phyloP scores from a whole-genome alignment of 306 rosid genomes.

The Vigna hirtella region DNA sequence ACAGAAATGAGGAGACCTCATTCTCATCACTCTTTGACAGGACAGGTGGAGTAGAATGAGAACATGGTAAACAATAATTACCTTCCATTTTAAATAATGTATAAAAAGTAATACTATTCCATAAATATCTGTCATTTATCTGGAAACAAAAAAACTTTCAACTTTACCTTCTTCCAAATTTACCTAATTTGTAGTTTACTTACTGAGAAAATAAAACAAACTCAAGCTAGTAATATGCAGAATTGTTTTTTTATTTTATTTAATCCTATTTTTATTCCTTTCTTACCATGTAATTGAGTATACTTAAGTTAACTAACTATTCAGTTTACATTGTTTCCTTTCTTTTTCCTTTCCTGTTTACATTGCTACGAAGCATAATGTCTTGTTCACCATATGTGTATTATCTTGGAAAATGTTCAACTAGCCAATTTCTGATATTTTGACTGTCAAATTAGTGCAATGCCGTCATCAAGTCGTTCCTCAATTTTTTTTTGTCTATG shows the following conservation, averaged over 20 bases:
- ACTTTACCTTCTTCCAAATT: conserved; percentile 3
- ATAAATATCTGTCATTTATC: background rate
- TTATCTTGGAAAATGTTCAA: conserved; percentile 21
- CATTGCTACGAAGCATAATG: conserved; percentile 1
- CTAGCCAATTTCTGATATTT: background rate
- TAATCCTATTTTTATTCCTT: background rate
- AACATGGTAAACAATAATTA: background rate
- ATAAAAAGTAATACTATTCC: background rate
- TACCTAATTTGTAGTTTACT: conserved; percentile 1
- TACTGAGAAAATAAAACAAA: conserved; percentile 1
- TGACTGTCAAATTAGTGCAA: background rate
- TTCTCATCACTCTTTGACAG: conserved; percentile 6
- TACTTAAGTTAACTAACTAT: conserved; percentile 2
- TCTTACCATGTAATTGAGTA: background rate
- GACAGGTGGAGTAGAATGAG: background rate
- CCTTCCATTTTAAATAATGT: background rate
- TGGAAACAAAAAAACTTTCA: background rate
- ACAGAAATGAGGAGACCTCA: background rate
- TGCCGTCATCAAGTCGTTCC: background rate
- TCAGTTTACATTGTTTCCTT: background rate
- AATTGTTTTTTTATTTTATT: background rate
- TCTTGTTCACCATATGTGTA: background rate
- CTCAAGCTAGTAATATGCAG: background rate
- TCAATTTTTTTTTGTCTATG: background rate
- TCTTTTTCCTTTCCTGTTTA: background rate